Percentiles rank a stretch among this genome's conserved stretches.
phyloP scores from a whole-genome alignment of 2,329 filamentous ascomycete genomes.

The Phyllosticta citribraziliensis region DNA sequence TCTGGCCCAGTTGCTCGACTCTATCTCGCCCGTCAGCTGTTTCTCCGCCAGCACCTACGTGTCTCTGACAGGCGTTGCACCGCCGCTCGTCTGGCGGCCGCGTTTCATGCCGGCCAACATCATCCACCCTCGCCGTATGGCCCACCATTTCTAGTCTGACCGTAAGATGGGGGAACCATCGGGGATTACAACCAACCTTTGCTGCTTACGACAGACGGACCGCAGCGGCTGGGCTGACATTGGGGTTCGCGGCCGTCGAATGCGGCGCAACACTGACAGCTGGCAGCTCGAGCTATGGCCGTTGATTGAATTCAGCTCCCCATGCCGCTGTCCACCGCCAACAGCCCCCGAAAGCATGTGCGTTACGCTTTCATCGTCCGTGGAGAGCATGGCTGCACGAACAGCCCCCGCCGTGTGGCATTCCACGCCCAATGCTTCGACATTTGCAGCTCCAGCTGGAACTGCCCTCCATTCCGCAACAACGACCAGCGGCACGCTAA shows the following conservation, averaged over 20 bases:
- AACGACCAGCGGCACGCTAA: neutral
- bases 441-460: neutral
- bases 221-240: neutral
- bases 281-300: neutral
- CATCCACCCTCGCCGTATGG: neutral
- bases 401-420: neutral
- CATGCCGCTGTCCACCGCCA: neutral
- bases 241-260: neutral
- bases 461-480: neutral
- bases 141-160: neutral
- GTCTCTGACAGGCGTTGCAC: neutral
- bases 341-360: neutral
- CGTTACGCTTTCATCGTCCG: neutral
- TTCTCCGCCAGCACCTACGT: neutral
- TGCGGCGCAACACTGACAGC: neutral
- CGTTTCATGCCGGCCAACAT: neutral
- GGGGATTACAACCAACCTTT: neutral
- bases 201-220: neutral
- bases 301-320: neutral
- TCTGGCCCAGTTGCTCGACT: too few relatives aligned
- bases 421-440: neutral
- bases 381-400: neutral
- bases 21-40: neutral
- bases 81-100: neutral
- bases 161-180: neutral